These are phyloP conservation scores for Epichloe elymi DNA, from an alignment of 2,329 filamentous ascomycete genomes.

Conservation along the genomic window DNA sequence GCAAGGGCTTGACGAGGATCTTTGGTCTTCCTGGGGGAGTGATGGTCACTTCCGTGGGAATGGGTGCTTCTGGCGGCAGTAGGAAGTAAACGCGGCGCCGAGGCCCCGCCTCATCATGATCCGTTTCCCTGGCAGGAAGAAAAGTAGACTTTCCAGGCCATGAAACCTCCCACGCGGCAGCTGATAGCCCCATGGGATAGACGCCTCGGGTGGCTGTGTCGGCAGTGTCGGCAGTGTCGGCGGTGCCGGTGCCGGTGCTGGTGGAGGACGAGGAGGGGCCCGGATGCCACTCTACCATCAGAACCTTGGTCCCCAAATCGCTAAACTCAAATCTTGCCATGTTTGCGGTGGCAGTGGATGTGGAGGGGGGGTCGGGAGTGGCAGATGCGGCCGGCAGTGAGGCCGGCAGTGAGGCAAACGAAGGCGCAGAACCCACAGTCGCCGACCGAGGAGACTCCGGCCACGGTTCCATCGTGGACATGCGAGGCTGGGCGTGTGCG, in stretches of 20 bases:
- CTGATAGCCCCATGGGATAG: constrained; percentile 7
- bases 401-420: neutral
- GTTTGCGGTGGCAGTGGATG: constrained; percentile 19
- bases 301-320: constrained; percentile 76
- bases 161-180: constrained; percentile 55
- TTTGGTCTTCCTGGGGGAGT: constrained; percentile 26
- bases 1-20: constrained; percentile 61
- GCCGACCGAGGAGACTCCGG: constrained; percentile 22
- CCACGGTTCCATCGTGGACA: constrained; percentile 14
- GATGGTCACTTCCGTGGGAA: constrained; percentile 63
- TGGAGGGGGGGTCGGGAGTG: constrained; percentile 2
- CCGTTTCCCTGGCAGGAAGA: constrained; percentile 42
- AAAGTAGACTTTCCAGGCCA: constrained; percentile 73
- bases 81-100: constrained; percentile 65
- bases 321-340: constrained; percentile 73
- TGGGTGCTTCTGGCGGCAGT: constrained; percentile 54
- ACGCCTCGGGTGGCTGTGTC: neutral
- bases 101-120: constrained; percentile 19
- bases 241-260: neutral
- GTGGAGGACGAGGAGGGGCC: constrained; percentile 8
- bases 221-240: neutral
- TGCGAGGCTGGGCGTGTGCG: neutral
- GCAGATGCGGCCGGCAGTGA: neutral
- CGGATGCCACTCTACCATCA: constrained; percentile 83
- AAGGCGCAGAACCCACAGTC: neutral